These are phyloP conservation scores for Alternaria angustiovoidea DNA, from an alignment of 2,329 filamentous ascomycete species.

Conservation along the genomic window DNA sequence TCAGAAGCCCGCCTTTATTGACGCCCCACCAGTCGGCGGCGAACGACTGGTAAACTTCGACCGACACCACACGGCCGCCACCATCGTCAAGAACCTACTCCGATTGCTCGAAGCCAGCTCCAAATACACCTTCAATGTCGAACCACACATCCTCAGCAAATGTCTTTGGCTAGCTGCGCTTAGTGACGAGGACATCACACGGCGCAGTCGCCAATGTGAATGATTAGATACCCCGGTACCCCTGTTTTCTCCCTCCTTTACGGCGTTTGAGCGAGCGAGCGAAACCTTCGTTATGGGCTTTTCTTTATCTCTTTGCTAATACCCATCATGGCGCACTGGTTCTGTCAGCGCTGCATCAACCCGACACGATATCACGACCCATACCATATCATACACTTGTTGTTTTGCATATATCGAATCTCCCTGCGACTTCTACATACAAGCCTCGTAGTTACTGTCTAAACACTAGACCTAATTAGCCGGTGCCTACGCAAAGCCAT, in stretches of 20 bases:
- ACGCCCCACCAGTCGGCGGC: constrained; percentile 64
- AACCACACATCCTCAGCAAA: constrained; percentile 78
- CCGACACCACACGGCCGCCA: constrained; percentile 76
- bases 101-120: constrained; percentile 81
- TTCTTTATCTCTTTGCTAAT: constrained; percentile 32
- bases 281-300: constrained; percentile 8
- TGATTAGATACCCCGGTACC: constrained; percentile 24
- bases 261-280: constrained; percentile 22
- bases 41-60: constrained; percentile 84
- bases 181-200: constrained; percentile 74
- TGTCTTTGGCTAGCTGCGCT: constrained; percentile 87
- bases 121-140: constrained; percentile 75
- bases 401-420: constrained; percentile 28
- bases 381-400: constrained; percentile 14
- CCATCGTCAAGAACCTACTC: constrained; percentile 80
- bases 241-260: constrained; percentile 8
- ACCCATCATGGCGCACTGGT: constrained; percentile 24
- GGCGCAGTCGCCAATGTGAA: constrained; percentile 43
- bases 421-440: constrained; percentile 17
- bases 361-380: constrained; percentile 41
- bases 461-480: constrained; percentile 37
- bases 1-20: constrained; percentile 78
- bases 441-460: constrained; percentile 3
- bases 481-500: constrained; percentile 29
- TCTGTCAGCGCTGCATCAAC: constrained; percentile 22